These are phyloP conservation scores for Kalmanozyma brasiliensis DNA, from an alignment of 1,284 basidiomycete species.

Conservation along the genomic window DNA sequence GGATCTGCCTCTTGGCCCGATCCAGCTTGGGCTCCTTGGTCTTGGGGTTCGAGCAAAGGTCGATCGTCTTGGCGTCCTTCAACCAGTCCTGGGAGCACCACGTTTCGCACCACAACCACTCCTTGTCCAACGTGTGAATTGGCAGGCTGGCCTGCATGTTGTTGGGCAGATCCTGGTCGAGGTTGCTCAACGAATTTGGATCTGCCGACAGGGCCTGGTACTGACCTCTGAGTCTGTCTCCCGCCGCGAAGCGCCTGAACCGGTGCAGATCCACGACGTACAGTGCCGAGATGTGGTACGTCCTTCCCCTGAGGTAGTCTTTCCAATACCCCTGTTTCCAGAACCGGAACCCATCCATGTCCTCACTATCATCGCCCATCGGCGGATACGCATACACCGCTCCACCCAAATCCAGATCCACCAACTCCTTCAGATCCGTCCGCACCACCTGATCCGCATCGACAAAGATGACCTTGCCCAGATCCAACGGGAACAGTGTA, in stretches of 20 bases:
- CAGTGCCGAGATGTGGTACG: slow-evolving; percentile 73
- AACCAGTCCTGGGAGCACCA: slow-evolving; percentile 64
- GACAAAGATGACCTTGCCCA: slow-evolving; percentile 98
- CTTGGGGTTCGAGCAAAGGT: slow-evolving; percentile 68
- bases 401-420: slow-evolving; percentile 88
- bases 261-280: slow-evolving; percentile 96
- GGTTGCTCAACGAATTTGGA: slow-evolving; percentile 89
- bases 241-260: slow-evolving; percentile 78
- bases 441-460: slow-evolving; percentile 89
- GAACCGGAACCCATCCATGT: slow-evolving; percentile 96
- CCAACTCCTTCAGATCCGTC: slow-evolving; percentile 90
- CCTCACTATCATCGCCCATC: slow-evolving; percentile 92
- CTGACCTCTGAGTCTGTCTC: slow-evolving; percentile 89
- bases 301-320: slow-evolving; percentile 45
- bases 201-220: slow-evolving; percentile 94
- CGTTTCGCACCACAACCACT: slow-evolving; percentile 68
- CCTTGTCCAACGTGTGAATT: slow-evolving; percentile 60
- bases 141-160: slow-evolving; percentile 59
- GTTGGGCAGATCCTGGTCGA: slow-evolving; percentile 78
- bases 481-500: slow-evolving; percentile 96
- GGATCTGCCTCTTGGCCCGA: slow-evolving; percentile 86
- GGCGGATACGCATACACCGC: slow-evolving; percentile 78
- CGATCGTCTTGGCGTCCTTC: slow-evolving; percentile 63
- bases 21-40: slow-evolving; percentile 92
- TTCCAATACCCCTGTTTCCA: slow-evolving; percentile 82